Base-by-base conservation (phyloP, 176 grass and related monocot genomes). In the Zea luxurians region DNA sequence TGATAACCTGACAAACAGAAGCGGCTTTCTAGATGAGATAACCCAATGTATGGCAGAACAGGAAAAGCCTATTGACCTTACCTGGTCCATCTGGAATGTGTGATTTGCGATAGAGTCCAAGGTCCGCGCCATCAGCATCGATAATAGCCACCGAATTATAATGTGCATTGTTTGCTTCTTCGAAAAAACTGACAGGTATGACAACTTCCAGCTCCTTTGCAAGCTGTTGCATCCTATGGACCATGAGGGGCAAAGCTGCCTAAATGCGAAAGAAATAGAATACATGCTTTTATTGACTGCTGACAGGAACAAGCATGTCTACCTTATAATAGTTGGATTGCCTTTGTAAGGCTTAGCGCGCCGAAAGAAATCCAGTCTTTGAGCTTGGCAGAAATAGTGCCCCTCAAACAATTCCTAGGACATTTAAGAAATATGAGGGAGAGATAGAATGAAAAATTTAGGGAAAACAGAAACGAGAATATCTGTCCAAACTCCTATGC, bases 51-150 rank as follows among this genome's bases (percentile, higher is more conserved):
- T 68, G 38, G 8, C n/a, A 16, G 13, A 60, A 18, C 40, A 78
- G 21, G 44, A 2, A 44, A 75, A 76, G 8, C 57, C 41, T 53
- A 48, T 18, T 35, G 10, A 11, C 11, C 17, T 80, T 90, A 84
- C 96, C 96, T 90, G 92, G 92, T 64, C 87, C 91, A 90, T 98
- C 96, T 69, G 89, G 88, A 92, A 98, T 95, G 48, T 98, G 96
- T 64, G 92, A 94, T 87, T 99, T 99, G 43, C 92, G 90, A 73
- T 99, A 99, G 57, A 99, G 78, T 8, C 96, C 96, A 78, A 99
- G 92, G 82, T 99, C 92, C 13, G 85, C 87, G 48, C 96, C 96
- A 79, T 99, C 92, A 70, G 90, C 90, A 89, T 99, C 92, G 55
- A 99, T 87, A 66, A 99, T 70, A 8, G 91, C 96, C 62, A 99